Percentiles rank a stretch among this genome's conserved stretches.
Evolutionary conservation across 2,329 filamentous ascomycete species (phyloP).

Genomic region (Cordyceps farinosa): DNA sequence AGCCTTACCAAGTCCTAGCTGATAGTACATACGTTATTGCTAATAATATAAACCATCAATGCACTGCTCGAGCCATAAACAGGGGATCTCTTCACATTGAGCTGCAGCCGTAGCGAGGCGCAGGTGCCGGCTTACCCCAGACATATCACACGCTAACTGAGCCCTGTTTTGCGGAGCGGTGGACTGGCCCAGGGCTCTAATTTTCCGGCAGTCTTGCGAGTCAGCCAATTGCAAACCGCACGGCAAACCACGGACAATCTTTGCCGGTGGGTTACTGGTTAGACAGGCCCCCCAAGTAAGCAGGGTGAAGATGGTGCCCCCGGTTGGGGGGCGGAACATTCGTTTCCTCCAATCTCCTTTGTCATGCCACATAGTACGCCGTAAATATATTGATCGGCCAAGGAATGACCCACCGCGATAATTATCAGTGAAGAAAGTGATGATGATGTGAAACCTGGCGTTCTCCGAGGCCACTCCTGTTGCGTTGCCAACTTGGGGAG

Average conservation of each 20-base stretch:
- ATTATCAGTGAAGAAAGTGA: background rate
- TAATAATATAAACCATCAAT: too few species aligned
- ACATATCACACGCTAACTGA: background rate
- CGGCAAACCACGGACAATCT: slow-evolving; percentile 3
- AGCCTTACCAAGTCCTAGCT: too few species aligned
- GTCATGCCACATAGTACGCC: background rate
- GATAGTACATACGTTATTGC: too few species aligned
- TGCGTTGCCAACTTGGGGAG: background rate
- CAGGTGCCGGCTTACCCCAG: slow-evolving; percentile 6
- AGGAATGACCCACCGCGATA: background rate
- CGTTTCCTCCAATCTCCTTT: slow-evolving; percentile 9
- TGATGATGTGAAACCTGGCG: background rate
- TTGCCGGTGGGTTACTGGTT: background rate
- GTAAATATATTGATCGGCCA: background rate
- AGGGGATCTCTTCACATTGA: too few species aligned
- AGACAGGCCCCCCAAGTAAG: background rate
- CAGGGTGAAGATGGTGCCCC: background rate
- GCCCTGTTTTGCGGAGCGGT: background rate
- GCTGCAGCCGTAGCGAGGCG: background rate
- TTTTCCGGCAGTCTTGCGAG: background rate
- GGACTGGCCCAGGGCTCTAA: background rate
- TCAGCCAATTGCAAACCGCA: background rate
- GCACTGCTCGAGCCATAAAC: too few species aligned
- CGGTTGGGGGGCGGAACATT: background rate
- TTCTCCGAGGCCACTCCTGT: too few species aligned